Percentiles rank a stretch among this genome's conserved stretches.
These are phyloP conservation scores for Fusarium pilosicola DNA, from an alignment of 2,329 filamentous ascomycete species.

Conservation along the genomic window DNA sequence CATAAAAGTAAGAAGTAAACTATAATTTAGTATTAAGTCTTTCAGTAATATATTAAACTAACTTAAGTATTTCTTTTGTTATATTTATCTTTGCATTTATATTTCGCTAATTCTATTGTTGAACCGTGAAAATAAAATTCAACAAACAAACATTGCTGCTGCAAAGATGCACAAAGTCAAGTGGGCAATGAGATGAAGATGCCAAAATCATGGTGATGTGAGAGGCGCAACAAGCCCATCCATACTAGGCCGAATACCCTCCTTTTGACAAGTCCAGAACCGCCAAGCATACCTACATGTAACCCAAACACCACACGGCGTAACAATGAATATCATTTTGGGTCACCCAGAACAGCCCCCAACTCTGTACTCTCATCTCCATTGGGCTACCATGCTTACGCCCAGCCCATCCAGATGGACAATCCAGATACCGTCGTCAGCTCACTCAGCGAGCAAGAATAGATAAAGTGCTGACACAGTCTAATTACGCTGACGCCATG, in stretches of 20 bases:
- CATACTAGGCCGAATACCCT: background rate
- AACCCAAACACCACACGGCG: background rate
- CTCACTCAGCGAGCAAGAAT: conserved; percentile 6
- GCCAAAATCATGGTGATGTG: background rate
- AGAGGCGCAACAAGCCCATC: background rate
- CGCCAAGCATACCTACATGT: background rate
- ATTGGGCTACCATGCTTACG: background rate
- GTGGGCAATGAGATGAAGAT: background rate
- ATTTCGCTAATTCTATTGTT: too few species aligned
- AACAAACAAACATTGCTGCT: too few species aligned
- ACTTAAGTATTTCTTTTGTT: too few species aligned
- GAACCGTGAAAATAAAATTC: too few species aligned
- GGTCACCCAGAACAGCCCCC: background rate
- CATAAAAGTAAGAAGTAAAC: too few species aligned
- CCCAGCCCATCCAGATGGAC: background rate
- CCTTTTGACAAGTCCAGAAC: background rate
- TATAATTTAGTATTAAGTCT: too few species aligned
- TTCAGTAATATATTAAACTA: too few species aligned
- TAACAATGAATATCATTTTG: background rate
- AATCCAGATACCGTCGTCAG: background rate
- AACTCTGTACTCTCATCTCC: background rate
- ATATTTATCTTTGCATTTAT: too few species aligned
- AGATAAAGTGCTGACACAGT: conserved; percentile 8
- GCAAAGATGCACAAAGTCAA: too few species aligned
- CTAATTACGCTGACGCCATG: background rate